Base-by-base conservation (phyloP, 768 basidiomycete genomes). In the Coprinopsis cinerea region DNA sequence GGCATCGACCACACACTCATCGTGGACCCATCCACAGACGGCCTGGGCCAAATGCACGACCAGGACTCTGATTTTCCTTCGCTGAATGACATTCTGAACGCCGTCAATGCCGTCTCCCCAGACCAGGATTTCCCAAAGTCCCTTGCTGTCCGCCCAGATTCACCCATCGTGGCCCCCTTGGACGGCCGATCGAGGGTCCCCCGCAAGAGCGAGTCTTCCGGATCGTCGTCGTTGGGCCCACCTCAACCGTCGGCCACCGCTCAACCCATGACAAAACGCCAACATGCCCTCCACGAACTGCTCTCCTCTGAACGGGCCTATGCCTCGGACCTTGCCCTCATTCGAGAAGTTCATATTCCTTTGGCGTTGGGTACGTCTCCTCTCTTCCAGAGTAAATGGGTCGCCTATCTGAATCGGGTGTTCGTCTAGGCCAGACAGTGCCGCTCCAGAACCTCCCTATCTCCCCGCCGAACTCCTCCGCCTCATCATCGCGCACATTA, bases 271-370 rank as follows among this genome's bases (percentile, higher is more conserved):
- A 76, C 83, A 23, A 91, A 91, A 67, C 78, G 90, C 30, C 75
- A 80, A 20, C 85, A 92, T 62, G 88, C 88, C 7, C 69, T 92
- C 18, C 77, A 80, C 44, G 90, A 92, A 55, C 66, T 92, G 23
- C 74, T 92, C 39, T 79, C 83, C 10, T 87, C 86, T 18, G 89
- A 92, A 60, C 73, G 85, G 23, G 84, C 86, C 1, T 91, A 91
- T 64, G 83, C 89, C 11, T 82, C 81, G n/a, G 90, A 92, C 71
- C 72, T 92, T 23, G 83, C 83, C 14, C 70, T 91, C 47, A 81
- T 92, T 54, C 75, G 83, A 47, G 83, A 87, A 53, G 75, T 91
- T 22, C 83, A 92, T 57, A 82, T 91, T 34, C 88, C 88, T 4
- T 66, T 89, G 46, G 89, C 88, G 40, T 70, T 85, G 58, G 88